Evolutionary conservation across 169 alveolate species (phyloP).

Genomic region (Amoebophrya sp.): DNA sequence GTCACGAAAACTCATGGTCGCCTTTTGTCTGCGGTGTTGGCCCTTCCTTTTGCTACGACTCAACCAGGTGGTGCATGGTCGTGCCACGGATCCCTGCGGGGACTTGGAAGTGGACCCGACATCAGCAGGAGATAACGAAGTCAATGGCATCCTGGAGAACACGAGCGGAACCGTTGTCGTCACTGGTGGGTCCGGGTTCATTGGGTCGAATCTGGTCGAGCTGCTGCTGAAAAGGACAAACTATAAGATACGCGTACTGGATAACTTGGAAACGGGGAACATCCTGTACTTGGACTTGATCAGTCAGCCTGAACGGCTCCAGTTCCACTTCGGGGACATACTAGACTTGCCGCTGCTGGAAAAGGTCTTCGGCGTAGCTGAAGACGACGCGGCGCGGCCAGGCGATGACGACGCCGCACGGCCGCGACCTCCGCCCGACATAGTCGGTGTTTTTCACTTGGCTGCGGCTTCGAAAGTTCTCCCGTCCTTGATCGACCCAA

Average conservation of each 20-base stretch:
- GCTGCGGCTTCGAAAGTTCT: conserved; percentile 52
- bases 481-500: conserved; percentile 40
- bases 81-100: too few species aligned
- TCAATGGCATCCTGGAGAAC: too few species aligned
- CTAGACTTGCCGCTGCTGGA: conserved; percentile 29
- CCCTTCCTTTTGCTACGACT: too few species aligned
- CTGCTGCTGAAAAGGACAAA: conserved; percentile 34
- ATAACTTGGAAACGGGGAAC: conserved; percentile 45
- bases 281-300: neutral
- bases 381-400: neutral
- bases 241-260: conserved; percentile 41
- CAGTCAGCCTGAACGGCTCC: conserved; percentile 40
- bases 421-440: neutral
- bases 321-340: conserved; percentile 41
- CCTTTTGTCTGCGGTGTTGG: too few species aligned
- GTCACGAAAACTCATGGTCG: too few species aligned
- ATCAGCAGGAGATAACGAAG: too few species aligned
- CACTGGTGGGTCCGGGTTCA: conserved; percentile 28
- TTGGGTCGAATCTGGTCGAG: conserved; percentile 48
- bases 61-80: too few species aligned
- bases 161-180: neutral
- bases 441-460: conserved; percentile 41
- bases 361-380: conserved; percentile 23
- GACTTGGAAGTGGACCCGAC: too few species aligned
- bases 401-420: neutral